Conservation (phyloP, 345 rosid species). For the Balakata baccata region DNA sequence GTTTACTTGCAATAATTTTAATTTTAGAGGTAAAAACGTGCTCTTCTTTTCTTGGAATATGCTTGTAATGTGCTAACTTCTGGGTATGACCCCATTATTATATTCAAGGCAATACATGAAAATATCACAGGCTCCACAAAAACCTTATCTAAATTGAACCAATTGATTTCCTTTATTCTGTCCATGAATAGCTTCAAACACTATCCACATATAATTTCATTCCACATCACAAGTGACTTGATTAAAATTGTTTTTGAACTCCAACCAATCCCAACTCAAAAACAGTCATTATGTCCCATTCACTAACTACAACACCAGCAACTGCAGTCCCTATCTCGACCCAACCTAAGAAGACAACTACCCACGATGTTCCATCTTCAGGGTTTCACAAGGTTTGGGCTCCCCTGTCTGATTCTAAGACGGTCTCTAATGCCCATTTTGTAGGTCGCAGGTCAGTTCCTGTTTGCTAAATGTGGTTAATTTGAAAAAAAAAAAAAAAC, state of each 20-base stretch:
- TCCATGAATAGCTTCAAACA: constrained; percentile 22
- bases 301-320: constrained; percentile 34
- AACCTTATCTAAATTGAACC: constrained; percentile 52
- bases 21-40: too few relatives aligned
- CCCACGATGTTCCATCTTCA: constrained; percentile 13
- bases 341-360: constrained; percentile 7
- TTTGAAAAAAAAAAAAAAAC: too few relatives aligned
- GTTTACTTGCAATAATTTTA: too few relatives aligned
- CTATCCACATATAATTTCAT: constrained; percentile 14
- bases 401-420: constrained; percentile 11
- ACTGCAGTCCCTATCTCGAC: constrained; percentile 15
- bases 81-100: too few relatives aligned
- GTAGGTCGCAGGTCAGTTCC: constrained; percentile 42
- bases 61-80: not conserved
- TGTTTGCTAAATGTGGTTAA: not conserved
- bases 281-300: constrained; percentile 37
- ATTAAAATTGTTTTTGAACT: not conserved
- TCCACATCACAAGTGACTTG: constrained; percentile 11
- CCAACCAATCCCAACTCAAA: constrained; percentile 5
- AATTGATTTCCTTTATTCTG: constrained; percentile 29
- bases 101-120: constrained; percentile 22
- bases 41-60: not conserved
- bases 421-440: constrained; percentile 23
- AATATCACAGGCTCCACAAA: not conserved
- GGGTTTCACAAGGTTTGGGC: constrained; percentile 19